Evolutionary conservation across 208 protist genomes (phyloP).

Genomic region (Endotrypanum monterogeii): DNA sequence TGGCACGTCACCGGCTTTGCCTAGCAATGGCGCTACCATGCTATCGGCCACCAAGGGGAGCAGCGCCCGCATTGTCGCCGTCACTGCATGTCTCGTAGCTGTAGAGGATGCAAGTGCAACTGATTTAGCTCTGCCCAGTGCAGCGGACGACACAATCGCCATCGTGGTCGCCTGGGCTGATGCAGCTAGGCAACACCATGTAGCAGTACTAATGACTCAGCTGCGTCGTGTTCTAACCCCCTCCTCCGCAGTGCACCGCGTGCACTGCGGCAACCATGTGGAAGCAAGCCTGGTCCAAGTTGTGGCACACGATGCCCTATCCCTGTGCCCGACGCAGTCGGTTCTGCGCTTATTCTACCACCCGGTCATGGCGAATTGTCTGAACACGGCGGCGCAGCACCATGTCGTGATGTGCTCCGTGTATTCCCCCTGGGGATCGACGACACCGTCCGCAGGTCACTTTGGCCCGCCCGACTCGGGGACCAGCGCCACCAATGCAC

Average conservation of each 20-base stretch:
- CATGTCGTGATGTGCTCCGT: slow-evolving; percentile 32
- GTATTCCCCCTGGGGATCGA: slow-evolving; percentile 8
- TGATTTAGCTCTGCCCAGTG: not conserved
- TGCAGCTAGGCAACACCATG: slow-evolving; percentile 23
- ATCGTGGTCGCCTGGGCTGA: slow-evolving; percentile 30
- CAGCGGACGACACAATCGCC: slow-evolving; percentile 15
- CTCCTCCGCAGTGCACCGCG: not conserved
- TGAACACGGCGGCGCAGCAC: not conserved
- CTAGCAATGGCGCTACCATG: not conserved
- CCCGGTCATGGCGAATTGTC: slow-evolving; percentile 7
- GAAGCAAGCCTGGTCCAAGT: slow-evolving; percentile 21
- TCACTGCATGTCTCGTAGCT: slow-evolving; percentile 22
- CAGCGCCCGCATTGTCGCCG: slow-evolving; percentile 22
- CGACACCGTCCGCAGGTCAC: not conserved
- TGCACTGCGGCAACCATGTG: not conserved
- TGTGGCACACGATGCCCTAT: slow-evolving; percentile 37
- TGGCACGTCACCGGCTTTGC: not conserved
- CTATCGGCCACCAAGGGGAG: slow-evolving; percentile 22
- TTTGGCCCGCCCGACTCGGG: not conserved
- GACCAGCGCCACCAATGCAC: not conserved
- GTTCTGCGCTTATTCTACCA: slow-evolving; percentile 42
- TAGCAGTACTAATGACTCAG: slow-evolving; percentile 20
- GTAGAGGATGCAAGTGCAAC: not conserved
- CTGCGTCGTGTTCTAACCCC: slow-evolving; percentile 13
- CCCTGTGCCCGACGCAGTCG: slow-evolving; percentile 18